phyloP scores from a whole-genome alignment of 768 basidiomycete species.

The Lactarius sp. region DNA sequence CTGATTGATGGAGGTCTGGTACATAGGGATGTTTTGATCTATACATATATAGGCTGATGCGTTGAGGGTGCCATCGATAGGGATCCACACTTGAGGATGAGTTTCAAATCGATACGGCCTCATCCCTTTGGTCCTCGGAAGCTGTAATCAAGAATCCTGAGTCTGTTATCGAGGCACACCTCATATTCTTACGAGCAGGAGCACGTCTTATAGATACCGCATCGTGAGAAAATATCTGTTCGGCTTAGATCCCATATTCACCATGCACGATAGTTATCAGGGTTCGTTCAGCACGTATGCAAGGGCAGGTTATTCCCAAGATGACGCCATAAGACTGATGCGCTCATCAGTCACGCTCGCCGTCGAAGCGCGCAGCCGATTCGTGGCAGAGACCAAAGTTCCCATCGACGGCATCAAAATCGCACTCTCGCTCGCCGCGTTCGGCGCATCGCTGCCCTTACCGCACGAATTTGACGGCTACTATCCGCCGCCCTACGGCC shows the following conservation, averaged over 20 bases:
- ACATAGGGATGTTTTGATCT: background rate
- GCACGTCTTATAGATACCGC: conserved; percentile 61
- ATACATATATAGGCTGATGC: background rate
- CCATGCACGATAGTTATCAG: conserved; percentile 50
- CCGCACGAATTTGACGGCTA: conserved; percentile 70
- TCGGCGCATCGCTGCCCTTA: conserved; percentile 58
- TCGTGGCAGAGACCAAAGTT: conserved; percentile 27
- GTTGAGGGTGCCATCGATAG: conserved; percentile 33
- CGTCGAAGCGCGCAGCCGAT: conserved; percentile 40
- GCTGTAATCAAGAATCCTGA: conserved; percentile 50
- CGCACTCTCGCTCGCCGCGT: conserved; percentile 70
- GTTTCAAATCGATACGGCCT: conserved; percentile 44
- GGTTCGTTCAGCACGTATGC: conserved; percentile 52
- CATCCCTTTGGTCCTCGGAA: conserved; percentile 69
- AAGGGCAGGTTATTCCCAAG: conserved; percentile 43
- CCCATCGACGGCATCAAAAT: conserved; percentile 38
- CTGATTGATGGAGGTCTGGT: conserved; percentile 25
- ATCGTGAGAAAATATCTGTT: conserved; percentile 43
- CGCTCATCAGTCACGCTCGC: conserved; percentile 50
- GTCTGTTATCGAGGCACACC: conserved; percentile 53
- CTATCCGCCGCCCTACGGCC: conserved; percentile 75
- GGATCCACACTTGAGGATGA: conserved; percentile 57
- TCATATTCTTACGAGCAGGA: conserved; percentile 59
- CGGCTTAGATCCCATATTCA: background rate
- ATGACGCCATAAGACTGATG: conserved; percentile 47